Evolutionary conservation across 1,284 basidiomycete species (phyloP).

Genomic region (Ceratobasidium papillatum): DNA sequence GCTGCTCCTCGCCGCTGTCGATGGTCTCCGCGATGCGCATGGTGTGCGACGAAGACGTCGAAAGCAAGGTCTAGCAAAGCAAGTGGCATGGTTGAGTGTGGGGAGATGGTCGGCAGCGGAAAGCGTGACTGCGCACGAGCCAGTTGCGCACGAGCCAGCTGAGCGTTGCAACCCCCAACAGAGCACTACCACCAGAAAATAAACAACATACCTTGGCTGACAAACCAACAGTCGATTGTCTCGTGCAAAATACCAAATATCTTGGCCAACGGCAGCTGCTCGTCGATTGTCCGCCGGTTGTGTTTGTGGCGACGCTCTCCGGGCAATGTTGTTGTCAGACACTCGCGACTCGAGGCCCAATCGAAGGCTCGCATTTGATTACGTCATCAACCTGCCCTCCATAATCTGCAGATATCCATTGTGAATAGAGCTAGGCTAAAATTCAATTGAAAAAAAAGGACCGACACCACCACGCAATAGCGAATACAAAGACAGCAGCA

Average conservation of each 20-base stretch:
- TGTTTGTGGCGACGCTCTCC: slow-evolving; percentile 3
- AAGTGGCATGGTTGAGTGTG: background rate
- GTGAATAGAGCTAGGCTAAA: too few species aligned
- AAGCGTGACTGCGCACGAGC: slow-evolving; percentile 34
- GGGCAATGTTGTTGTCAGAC: slow-evolving; percentile 32
- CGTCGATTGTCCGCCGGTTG: background rate
- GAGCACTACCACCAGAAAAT: slow-evolving; percentile 29
- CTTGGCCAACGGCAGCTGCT: background rate
- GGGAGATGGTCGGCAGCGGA: slow-evolving; percentile 16
- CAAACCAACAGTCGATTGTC: slow-evolving; percentile 5
- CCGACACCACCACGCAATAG: background rate
- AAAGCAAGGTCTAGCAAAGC: background rate
- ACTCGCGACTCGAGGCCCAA: slow-evolving; percentile 23
- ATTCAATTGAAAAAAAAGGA: background rate
- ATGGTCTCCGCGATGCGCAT: slow-evolving; percentile 26
- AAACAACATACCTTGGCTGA: slow-evolving; percentile 40
- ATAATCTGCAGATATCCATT: background rate
- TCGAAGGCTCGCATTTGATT: slow-evolving; percentile 8
- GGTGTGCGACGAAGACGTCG: background rate
- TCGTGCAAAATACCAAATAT: background rate
- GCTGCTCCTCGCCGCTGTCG: slow-evolving; percentile 32
- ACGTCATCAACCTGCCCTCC: slow-evolving; percentile 22
- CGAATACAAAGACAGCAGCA: slow-evolving; percentile 25
- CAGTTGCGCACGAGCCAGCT: slow-evolving; percentile 25
- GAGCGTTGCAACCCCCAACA: slow-evolving; percentile 39